Conservation (phyloP, 176 grass and related monocot species). For the Leersia perrieri region DNA sequence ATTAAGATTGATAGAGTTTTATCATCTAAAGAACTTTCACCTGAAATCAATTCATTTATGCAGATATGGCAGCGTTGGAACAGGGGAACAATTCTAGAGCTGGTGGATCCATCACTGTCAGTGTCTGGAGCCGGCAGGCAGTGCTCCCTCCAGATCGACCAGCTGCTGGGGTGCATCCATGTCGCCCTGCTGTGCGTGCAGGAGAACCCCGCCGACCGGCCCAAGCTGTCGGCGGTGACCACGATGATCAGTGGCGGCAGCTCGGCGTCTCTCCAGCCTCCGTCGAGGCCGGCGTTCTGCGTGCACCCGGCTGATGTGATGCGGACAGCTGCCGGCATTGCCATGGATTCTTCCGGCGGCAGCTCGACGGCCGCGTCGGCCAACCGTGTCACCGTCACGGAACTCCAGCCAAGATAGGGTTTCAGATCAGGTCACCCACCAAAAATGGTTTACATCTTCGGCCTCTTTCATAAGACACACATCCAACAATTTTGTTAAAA, state of each 20-base stretch:
- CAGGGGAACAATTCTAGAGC: conserved; percentile 1
- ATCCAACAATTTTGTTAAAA: too few species aligned
- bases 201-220: conserved; percentile 16
- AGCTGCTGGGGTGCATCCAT: conserved; percentile 21
- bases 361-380: not conserved
- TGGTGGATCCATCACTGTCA: not conserved
- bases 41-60: too few species aligned
- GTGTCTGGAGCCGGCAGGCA: not conserved
- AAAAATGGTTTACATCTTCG: too few species aligned
- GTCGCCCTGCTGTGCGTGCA: conserved; percentile 4
- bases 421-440: too few species aligned
- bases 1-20: too few species aligned
- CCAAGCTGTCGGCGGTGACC: conserved; percentile 29
- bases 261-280: conserved; percentile 21
- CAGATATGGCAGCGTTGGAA: conserved; percentile 39
- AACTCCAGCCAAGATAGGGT: too few species aligned
- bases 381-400: too few species aligned
- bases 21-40: too few species aligned
- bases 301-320: not conserved
- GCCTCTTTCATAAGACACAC: too few species aligned
- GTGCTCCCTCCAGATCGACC: not conserved
- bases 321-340: too few species aligned
- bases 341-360: too few species aligned
- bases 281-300: not conserved
- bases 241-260: conserved; percentile 37